A percentile compares a stretch with the other conserved stretches of the same genome.
Evolutionary conservation across 1,284 basidiomycete genomes (phyloP).

Genomic region (Golubevia pallescens): DNA sequence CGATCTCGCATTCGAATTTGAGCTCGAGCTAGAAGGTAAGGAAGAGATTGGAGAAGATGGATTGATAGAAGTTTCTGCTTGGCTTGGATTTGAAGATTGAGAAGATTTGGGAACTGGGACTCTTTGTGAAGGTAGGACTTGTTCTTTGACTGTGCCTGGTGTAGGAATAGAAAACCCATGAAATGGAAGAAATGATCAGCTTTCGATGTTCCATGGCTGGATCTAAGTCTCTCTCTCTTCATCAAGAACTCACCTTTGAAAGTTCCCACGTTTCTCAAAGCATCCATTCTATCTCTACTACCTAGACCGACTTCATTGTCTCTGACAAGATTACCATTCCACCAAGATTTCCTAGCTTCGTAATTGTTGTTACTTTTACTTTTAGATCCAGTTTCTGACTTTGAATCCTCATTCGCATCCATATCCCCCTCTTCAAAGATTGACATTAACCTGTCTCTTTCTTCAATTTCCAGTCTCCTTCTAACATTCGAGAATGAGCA

Average conservation of each 20-base stretch:
- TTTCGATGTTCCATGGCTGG: no score
- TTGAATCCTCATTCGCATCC: not conserved
- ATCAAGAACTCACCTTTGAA: conserved; percentile 37
- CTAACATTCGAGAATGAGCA: conserved; percentile 50
- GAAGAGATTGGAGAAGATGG: no score
- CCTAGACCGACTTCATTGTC: conserved; percentile 8
- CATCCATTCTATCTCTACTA: conserved; percentile 28
- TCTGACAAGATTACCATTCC: not conserved
- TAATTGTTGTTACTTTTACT: not conserved
- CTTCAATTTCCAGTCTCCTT: conserved; percentile 39
- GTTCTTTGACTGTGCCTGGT: conserved; percentile 27
- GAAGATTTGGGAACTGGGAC: no score
- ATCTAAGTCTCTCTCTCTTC: not conserved
- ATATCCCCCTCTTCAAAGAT: not conserved
- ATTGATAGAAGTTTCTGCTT: no score
- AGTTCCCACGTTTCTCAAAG: conserved; percentile 26
- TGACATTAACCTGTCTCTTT: not conserved
- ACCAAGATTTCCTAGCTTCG: not conserved
- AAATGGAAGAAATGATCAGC: not conserved
- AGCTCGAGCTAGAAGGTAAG: no score
- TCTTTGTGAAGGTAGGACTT: conserved; percentile 18
- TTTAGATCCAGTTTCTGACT: not conserved
- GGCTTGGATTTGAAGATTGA: not conserved
- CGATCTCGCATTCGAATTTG: no score
- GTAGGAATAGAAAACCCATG: not conserved